These are phyloP conservation scores for Russula dissimulans DNA, from an alignment of 768 basidiomycete genomes.

Conservation along the genomic window DNA sequence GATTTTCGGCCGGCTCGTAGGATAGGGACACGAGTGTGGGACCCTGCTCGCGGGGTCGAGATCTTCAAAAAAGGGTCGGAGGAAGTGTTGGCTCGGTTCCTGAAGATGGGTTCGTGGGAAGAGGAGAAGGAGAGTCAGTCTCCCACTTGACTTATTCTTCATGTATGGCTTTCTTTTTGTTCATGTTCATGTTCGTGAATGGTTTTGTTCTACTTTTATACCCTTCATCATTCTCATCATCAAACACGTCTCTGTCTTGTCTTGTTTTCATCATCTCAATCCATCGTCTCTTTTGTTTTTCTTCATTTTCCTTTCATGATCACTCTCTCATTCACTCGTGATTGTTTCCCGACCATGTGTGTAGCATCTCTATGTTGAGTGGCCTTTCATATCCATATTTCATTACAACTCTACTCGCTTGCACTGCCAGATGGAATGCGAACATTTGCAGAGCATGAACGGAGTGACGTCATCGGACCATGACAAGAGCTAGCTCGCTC, in stretches of 20 bases:
- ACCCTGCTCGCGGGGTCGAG: conserved; percentile 78
- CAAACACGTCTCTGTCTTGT: background rate
- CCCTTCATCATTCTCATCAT: conserved; percentile 10
- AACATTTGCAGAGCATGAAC: background rate
- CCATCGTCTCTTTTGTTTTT: background rate
- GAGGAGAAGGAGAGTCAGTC: conserved; percentile 31
- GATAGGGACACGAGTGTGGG: conserved; percentile 61
- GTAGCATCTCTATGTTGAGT: conserved; percentile 3
- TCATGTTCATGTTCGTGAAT: conserved; percentile 7
- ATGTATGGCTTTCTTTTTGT: background rate
- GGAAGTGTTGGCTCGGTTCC: conserved; percentile 74
- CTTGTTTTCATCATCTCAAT: background rate
- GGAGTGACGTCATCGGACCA: background rate
- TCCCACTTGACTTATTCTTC: conserved; percentile 15
- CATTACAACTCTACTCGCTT: background rate
- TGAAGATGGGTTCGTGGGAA: conserved; percentile 71
- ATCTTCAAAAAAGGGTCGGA: conserved; percentile 82
- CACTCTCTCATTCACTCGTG: background rate
- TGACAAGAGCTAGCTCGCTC: too few relatives aligned
- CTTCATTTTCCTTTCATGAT: background rate
- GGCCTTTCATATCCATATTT: background rate
- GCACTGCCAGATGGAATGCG: background rate
- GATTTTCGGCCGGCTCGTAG: conserved; percentile 29
- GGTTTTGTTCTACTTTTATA: conserved; percentile 11
- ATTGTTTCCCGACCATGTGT: background rate